Evolutionary conservation across 2,329 filamentous ascomycete species (phyloP), one percentile per base, ranked within the genome.

Genomic region (Neophaeococcomyces mojaviensis): DNA sequence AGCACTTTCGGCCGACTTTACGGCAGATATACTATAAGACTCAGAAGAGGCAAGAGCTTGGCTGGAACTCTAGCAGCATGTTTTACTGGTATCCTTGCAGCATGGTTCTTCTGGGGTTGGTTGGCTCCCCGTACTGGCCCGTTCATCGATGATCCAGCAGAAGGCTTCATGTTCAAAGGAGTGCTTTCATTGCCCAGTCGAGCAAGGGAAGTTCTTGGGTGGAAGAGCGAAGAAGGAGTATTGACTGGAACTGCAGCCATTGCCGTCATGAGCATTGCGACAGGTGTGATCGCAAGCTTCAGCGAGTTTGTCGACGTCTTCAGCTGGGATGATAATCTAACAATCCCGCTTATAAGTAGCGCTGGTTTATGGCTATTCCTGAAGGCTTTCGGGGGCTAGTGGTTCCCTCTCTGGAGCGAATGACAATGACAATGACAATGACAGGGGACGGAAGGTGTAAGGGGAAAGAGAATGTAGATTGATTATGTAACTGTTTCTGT

Each of bases 271-370:
- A 87, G 88, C 61, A 54, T 95, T 32, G 87, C 86, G 69, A 89
- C 89, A 5, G 92, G 92, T n/a, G 67, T 97, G 35, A 79, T 90
- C 44, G 92, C 88, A 34, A 87, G 88, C 47, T 81, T 82, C 36
- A 96, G 88, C 60, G 92, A 98, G 67, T 84, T 90, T 13, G 75
- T 95, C 37, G 88, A 98, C 67, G 61, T 97, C 0, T 96, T 88
- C 63, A 87, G 88, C 39, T 89, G 88, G 85, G 92, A 98, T 61
- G 92, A 98, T 68, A 98, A 98, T 66, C 72, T 98, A 58, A 97
- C 90, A 40, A 98, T 98, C 64, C 92, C 92, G 2, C 81, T 94
- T 20, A 73, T 98, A 40, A 95, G 88, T 61, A 88, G 89, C 19
- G 68, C 88, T 37, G 89, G 89, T 5, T 81, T 98, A 50, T 95